A percentile compares a stretch with the other conserved stretches of the same genome.
phyloP scores from a whole-genome alignment of 495 filamentous ascomycete species.

The Tuber brumale region DNA sequence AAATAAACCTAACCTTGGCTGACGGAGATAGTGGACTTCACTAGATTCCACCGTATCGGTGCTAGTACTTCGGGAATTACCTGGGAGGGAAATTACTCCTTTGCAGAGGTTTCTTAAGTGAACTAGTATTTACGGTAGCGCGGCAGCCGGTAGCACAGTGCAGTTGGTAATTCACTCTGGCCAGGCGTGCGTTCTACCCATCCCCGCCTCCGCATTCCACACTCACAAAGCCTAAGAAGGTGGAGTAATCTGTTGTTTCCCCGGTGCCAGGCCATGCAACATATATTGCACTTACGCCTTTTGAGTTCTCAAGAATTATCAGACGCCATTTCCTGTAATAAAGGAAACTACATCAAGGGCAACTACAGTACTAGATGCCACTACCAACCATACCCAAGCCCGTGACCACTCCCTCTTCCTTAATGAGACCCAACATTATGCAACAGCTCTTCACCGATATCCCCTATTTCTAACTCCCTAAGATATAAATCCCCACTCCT shows the following conservation, averaged over 20 bases:
- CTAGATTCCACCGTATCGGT: neutral
- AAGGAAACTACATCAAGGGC: neutral
- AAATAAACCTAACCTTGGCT: too few species aligned
- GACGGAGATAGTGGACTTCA: too few species aligned
- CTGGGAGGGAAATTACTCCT: neutral
- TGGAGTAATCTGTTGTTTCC: neutral
- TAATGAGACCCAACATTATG: neutral
- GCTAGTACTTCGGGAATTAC: neutral
- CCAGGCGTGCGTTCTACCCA: neutral
- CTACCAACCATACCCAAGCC: neutral
- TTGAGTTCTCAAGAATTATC: neutral
- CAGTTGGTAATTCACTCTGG: too few species aligned
- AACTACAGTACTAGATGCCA: neutral
- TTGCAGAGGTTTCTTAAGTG: neutral
- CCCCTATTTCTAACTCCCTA: neutral
- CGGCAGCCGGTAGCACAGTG: neutral
- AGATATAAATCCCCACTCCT: neutral
- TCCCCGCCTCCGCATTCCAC: neutral
- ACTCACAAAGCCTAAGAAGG: neutral
- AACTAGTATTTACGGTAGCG: neutral
- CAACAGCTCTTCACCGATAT: neutral
- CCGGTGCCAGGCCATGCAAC: neutral
- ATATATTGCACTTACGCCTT: neutral
- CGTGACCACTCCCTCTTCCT: neutral
- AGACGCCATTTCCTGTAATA: neutral